phyloP scores from a whole-genome alignment of 208 protist species.

The Trypanosoma congolense region DNA sequence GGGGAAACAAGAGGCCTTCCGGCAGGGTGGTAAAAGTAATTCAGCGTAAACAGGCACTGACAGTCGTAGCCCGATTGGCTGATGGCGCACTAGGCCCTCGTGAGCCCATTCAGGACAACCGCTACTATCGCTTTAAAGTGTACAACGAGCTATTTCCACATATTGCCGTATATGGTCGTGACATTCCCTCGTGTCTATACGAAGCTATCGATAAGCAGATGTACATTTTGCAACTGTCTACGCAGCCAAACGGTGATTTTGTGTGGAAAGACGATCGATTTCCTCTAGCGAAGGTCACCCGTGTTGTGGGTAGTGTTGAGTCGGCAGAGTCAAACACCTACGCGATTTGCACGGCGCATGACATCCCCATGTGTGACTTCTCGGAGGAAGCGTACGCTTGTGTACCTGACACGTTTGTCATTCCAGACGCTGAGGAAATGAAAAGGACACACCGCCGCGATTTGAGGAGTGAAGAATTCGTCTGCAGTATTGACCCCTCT shows the following conservation, averaged over 20 bases:
- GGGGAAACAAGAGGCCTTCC: conserved; percentile 25
- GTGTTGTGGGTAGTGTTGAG: conserved; percentile 34
- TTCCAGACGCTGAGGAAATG: conserved; percentile 41
- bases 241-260: conserved; percentile 3
- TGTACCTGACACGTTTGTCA: conserved; percentile 36
- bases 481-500: conserved; percentile 82
- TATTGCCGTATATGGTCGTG: conserved; percentile 47
- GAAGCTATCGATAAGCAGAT: conserved; percentile 32
- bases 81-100: conserved; percentile 26
- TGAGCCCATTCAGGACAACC: conserved; percentile 27
- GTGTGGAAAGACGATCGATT: conserved; percentile 8
- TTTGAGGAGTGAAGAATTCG: conserved; percentile 73
- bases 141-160: conserved; percentile 62
- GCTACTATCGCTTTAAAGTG: conserved; percentile 60
- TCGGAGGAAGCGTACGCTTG: conserved; percentile 63
- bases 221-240: conserved; percentile 38
- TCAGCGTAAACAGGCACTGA: conserved; percentile 31
- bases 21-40: conserved; percentile 51
- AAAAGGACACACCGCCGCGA: conserved; percentile 48
- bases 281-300: conserved; percentile 29
- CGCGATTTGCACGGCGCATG: conserved; percentile 40
- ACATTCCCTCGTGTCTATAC: conserved; percentile 43
- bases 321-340: conserved; percentile 35
- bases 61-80: conserved; percentile 33
- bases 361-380: conserved; percentile 45